These are phyloP conservation scores for Rhizoclosmatium sp. DNA, from an alignment of 192 early-diverging fungal genomes.

Conservation along the genomic window DNA sequence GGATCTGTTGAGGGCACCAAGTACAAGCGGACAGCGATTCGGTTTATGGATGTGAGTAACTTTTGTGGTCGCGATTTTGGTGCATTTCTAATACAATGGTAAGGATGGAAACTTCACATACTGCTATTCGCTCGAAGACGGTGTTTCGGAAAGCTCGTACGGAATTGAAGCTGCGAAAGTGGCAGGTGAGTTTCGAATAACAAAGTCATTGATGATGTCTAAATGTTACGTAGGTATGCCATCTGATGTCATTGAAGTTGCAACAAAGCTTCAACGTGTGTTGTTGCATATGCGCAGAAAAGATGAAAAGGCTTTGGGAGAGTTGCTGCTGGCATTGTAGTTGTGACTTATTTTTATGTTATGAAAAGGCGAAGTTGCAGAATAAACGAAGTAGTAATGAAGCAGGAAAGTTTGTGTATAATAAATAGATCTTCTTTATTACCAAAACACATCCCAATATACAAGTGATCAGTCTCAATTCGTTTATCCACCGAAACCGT, in stretches of 20 bases:
- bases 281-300: conserved; percentile 6
- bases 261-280: conserved; percentile 5
- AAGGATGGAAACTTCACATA: conserved; percentile 60
- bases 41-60: conserved; percentile 5
- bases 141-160: conserved; percentile 71
- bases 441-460: background rate
- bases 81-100: conserved; percentile 12
- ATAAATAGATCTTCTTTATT: background rate
- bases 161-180: conserved; percentile 76
- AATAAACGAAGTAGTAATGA: background rate
- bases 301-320: conserved; percentile 4
- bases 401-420: background rate
- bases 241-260: conserved; percentile 7
- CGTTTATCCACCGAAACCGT: conserved; percentile 50
- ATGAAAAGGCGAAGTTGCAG: background rate
- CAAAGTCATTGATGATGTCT: background rate
- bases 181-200: conserved; percentile 64
- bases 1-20: conserved; percentile 3
- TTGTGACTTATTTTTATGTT: background rate
- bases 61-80: background rate
- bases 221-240: background rate
- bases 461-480: background rate
- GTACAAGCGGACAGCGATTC: conserved; percentile 30
- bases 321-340: background rate
- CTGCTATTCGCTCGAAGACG: conserved; percentile 70